Evolutionary conservation across 495 filamentous ascomycete species (phyloP).

Genomic region (Saxispiralis lemnorum): DNA sequence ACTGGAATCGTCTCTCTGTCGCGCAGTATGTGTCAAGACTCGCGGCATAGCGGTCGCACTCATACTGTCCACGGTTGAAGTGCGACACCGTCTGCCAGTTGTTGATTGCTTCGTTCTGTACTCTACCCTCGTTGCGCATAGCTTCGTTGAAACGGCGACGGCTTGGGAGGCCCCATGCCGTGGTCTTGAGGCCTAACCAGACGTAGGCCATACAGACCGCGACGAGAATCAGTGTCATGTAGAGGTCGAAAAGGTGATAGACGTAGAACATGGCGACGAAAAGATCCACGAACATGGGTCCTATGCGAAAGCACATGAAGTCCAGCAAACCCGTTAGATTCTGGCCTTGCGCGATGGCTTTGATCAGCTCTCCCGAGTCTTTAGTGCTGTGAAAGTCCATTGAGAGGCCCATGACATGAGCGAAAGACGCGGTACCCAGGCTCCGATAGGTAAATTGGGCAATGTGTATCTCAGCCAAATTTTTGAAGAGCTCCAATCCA

Average conservation of each 20-base stretch:
- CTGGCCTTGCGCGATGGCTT: slow-evolving; percentile 46
- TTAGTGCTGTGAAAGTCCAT: slow-evolving; percentile 67
- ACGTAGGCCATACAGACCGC: slow-evolving; percentile 45
- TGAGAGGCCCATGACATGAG: slow-evolving; percentile 59
- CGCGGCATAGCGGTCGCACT: slow-evolving; percentile 40
- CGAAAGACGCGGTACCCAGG: slow-evolving; percentile 48
- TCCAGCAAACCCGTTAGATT: slow-evolving; percentile 48
- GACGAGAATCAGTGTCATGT: slow-evolving; percentile 54
- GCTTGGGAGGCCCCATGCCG: slow-evolving; percentile 10
- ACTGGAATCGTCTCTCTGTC: slow-evolving; percentile 17
- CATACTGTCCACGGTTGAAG: slow-evolving; percentile 54
- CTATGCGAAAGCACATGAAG: slow-evolving; percentile 45
- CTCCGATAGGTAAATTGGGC: slow-evolving; percentile 44
- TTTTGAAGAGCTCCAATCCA: slow-evolving; percentile 10
- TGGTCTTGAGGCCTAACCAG: slow-evolving; percentile 24
- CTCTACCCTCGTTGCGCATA: slow-evolving; percentile 37
- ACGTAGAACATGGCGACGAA: slow-evolving; percentile 51
- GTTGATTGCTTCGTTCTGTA: slow-evolving; percentile 44
- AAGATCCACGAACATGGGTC: slow-evolving; percentile 58
- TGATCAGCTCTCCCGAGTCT: slow-evolving; percentile 50
- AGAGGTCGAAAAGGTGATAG: slow-evolving; percentile 49
- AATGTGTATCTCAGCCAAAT: slow-evolving; percentile 20
- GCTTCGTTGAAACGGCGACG: slow-evolving; percentile 9
- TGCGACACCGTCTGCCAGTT: slow-evolving; percentile 52
- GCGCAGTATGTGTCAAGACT: slow-evolving; percentile 14